Percentiles rank a stretch among this genome's conserved stretches.
phyloP scores from a whole-genome alignment of 106 monocot species.

The Ottelia alismoides region DNA sequence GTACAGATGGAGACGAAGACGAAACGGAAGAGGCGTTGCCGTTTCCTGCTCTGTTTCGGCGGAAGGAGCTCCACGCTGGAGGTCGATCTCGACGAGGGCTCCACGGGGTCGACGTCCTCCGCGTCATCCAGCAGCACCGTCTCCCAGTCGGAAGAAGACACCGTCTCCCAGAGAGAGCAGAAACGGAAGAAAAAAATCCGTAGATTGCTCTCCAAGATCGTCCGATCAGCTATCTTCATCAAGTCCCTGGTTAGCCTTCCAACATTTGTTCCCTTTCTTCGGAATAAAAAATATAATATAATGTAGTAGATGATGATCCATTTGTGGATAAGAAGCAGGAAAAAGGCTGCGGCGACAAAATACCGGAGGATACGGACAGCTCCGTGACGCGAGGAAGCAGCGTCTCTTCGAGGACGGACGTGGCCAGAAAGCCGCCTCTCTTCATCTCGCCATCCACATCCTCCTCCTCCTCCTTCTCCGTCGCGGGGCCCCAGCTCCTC shows the following conservation, averaged over 20 bases:
- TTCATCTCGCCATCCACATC: neutral
- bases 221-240: slow-evolving; percentile 1
- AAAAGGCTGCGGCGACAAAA: no score
- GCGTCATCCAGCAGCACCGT: no score
- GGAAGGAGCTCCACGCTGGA: no score
- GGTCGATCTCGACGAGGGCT: no score
- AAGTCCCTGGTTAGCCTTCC: neutral
- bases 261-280: neutral
- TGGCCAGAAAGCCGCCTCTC: neutral
- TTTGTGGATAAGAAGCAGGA: no score
- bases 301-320: neutral
- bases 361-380: neutral
- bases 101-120: no score
- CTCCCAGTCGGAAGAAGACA: no score
- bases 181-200: neutral
- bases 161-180: no score
- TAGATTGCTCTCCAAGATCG: neutral
- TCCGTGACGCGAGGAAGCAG: neutral
- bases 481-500: neutral
- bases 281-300: neutral
- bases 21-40: no score
- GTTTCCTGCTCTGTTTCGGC: no score
- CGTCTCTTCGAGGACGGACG: neutral
- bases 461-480: neutral
- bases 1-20: no score